Evolutionary conservation across 83 land plant species (phyloP), one percentile per base, ranked within the genome.

Genomic region (Picea abies): DNA sequence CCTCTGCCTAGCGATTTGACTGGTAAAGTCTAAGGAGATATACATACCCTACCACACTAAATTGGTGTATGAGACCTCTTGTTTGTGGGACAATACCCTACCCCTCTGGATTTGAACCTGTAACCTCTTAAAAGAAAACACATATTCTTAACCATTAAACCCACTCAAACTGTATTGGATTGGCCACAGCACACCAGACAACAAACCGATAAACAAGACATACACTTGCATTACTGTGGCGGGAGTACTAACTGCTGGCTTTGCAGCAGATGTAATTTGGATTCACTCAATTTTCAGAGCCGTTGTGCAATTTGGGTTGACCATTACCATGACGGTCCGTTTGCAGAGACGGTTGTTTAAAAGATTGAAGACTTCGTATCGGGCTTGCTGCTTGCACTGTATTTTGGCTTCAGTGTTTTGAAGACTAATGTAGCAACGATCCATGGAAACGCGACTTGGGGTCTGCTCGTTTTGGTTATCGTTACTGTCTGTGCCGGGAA

Each of bases 211-310:
- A 16, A 90, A 84, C 52, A 96, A 94, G 80, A 83, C 83, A 14
- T 94, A 88, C 37, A 84, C 93, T 39, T 80, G 85, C 80, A 56
- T 91, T 70, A 92, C 96, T 1, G 81, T 96, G 1, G 86, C 85
- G 12, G 92, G 86, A 6, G 95, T 92, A 1, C 79, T 96, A 78
- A 88, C 82, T 8, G 78, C 95, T 3, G 92, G 92, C 3, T 96
- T 96, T 75, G 67, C 83, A 75, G 94, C 96, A 4, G 98, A 96
- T 65, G 60, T 84, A 2, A 96, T 96, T 12, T 96, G 98, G 11
- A 94, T 96, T 63, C 96, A 96, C 85, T 68, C 93, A 7, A 88
- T 96, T 1, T 94, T 96, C 79, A 96, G 98, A 29, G 95, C 93
- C 14, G 5, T 41, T 0, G 47, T 41, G 0, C 2, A 32, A 5